Percentiles rank a stretch among this genome's conserved stretches.
phyloP scores from a whole-genome alignment of 768 basidiomycete genomes.

The Boletus rubescentipes region DNA sequence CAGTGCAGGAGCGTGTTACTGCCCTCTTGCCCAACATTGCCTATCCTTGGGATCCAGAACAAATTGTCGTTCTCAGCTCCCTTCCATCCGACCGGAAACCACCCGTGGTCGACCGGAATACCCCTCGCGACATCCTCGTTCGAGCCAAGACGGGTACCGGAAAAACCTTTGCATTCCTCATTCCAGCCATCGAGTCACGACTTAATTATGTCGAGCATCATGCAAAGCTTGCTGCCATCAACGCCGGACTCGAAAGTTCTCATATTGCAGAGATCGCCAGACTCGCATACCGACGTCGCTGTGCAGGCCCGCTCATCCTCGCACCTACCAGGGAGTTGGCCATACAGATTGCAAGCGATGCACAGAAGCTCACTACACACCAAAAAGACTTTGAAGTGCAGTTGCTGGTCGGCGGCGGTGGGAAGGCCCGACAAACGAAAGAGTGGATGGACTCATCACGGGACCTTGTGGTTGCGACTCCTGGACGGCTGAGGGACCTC shows the following conservation, averaged over 20 bases:
- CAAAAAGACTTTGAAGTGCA: slow-evolving; percentile 66
- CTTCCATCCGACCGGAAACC: not conserved
- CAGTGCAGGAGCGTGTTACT: slow-evolving; percentile 81
- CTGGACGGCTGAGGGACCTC: slow-evolving; percentile 82
- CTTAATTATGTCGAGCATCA: slow-evolving; percentile 53
- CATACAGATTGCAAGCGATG: slow-evolving; percentile 86
- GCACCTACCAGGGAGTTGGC: slow-evolving; percentile 90
- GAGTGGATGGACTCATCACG: slow-evolving; percentile 62
- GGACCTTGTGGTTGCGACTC: slow-evolving; percentile 87
- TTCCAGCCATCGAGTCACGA: slow-evolving; percentile 82
- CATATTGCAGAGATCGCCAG: slow-evolving; percentile 32
- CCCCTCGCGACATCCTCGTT: slow-evolving; percentile 71
- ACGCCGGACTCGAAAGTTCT: slow-evolving; percentile 41
- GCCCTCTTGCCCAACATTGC: slow-evolving; percentile 71
- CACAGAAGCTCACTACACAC: slow-evolving; percentile 59
- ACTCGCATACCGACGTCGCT: slow-evolving; percentile 40
- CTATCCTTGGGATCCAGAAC: slow-evolving; percentile 45
- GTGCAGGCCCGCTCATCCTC: slow-evolving; percentile 76
- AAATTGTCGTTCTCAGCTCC: slow-evolving; percentile 1
- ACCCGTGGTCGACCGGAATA: slow-evolving; percentile 3
- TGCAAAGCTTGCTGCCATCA: slow-evolving; percentile 39
- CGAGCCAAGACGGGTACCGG: slow-evolving; percentile 89
- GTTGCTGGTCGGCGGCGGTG: slow-evolving; percentile 76
- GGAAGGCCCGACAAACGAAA: slow-evolving; percentile 62
- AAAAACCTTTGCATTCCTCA: slow-evolving; percentile 85